A percentile compares a stretch with the other conserved stretches of the same genome.
Evolutionary conservation across 2,329 filamentous ascomycete genomes (phyloP).

Genomic region (Microdochium trichocladiopsis): DNA sequence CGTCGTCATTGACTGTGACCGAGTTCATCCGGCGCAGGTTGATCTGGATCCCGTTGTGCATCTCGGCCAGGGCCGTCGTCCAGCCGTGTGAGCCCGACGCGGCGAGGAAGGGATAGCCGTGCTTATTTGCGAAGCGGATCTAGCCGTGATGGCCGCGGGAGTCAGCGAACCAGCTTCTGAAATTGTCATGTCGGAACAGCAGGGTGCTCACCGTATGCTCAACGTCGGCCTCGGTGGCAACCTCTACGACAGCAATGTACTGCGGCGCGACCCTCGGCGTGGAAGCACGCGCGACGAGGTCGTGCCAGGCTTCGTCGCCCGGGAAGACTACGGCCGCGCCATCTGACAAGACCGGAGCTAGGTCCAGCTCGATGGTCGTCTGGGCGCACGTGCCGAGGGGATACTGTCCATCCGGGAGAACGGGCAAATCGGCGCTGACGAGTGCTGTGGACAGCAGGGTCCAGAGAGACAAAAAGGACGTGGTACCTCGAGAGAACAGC

Average conservation of each 20-base stretch:
- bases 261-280: neutral
- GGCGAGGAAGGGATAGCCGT: conserved; percentile 28
- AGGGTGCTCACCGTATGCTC: neutral
- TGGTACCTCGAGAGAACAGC: too few relatives aligned
- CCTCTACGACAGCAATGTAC: neutral
- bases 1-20: conserved; percentile 24
- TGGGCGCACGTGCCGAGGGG: too few relatives aligned
- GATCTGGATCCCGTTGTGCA: conserved; percentile 33
- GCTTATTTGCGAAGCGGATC: conserved; percentile 31
- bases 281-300: neutral
- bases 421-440: too few relatives aligned
- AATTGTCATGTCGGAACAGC: too few relatives aligned
- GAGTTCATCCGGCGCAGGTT: conserved; percentile 25
- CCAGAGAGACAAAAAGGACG: too few relatives aligned
- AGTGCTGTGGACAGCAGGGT: too few relatives aligned
- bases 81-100: conserved; percentile 31
- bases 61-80: conserved; percentile 24
- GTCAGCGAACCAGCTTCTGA: too few relatives aligned
- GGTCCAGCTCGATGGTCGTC: neutral
- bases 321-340: neutral
- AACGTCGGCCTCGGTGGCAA: neutral
- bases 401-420: too few relatives aligned
- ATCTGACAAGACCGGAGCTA: neutral
- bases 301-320: neutral
- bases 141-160: too few relatives aligned